Evolutionary conservation across 768 basidiomycete genomes (phyloP).

Genomic region (Pisolithus tinctorius): DNA sequence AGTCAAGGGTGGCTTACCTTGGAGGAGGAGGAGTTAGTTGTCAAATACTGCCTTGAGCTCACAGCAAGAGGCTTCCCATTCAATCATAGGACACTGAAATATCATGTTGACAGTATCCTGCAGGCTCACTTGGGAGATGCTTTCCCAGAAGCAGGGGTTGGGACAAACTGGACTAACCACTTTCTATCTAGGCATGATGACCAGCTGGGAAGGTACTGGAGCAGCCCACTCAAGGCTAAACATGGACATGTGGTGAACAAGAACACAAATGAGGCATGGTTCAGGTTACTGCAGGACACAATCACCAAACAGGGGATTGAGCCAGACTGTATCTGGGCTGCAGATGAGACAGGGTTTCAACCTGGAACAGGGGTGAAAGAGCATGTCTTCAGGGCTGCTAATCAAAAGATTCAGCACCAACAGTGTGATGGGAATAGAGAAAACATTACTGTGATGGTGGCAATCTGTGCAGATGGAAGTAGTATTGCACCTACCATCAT

Average conservation of each 20-base stretch:
- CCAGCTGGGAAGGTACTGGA: conserved; percentile 7
- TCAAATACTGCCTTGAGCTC: conserved; percentile 14
- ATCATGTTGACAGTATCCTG: conserved; percentile 21
- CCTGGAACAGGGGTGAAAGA: not conserved
- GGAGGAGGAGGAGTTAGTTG: conserved; percentile 14
- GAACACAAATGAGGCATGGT: conserved; percentile 28
- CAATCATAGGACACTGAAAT: conserved; percentile 15
- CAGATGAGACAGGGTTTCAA: conserved; percentile 13
- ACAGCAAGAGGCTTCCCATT: conserved; percentile 25
- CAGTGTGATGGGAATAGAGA: conserved; percentile 15
- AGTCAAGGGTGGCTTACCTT: conserved; percentile 3
- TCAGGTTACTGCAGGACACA: conserved; percentile 23
- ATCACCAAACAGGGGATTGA: conserved; percentile 4
- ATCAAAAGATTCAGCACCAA: conserved; percentile 11
- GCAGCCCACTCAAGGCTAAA: conserved; percentile 27
- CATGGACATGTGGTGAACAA: conserved; percentile 33
- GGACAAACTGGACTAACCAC: conserved; percentile 29
- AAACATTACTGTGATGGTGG: conserved; percentile 26
- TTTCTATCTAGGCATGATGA: conserved; percentile 19
- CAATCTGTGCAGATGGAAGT: conserved; percentile 38
- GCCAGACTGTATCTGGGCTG: conserved; percentile 9
- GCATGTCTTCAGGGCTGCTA: conserved; percentile 4
- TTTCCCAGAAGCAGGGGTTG: conserved; percentile 29
- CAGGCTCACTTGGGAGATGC: conserved; percentile 19
- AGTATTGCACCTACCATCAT: conserved; percentile 30